Evolutionary conservation across 2,329 filamentous ascomycete species (phyloP).

Genomic region (Penicillium sumatraense): DNA sequence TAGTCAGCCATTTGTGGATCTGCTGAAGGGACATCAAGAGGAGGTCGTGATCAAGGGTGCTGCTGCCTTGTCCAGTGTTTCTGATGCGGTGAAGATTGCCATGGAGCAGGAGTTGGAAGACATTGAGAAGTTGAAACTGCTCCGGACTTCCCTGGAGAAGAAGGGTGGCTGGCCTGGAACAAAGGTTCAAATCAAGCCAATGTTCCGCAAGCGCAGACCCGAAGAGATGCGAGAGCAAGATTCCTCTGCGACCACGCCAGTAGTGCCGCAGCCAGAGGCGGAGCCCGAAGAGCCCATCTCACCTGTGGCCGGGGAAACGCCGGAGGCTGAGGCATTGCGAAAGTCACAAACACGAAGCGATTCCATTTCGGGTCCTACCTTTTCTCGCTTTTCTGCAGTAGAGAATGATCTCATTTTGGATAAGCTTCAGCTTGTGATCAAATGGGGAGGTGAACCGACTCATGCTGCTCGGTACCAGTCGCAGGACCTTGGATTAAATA

Average conservation of each 20-base stretch:
- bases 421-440: constrained; percentile 96
- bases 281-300: constrained; percentile 28
- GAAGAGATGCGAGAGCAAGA: constrained; percentile 55
- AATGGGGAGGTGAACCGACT: constrained; percentile 98
- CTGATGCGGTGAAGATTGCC: constrained; percentile 83
- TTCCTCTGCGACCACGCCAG: constrained; percentile 17
- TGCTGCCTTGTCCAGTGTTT: constrained; percentile 83
- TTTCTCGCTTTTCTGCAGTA: constrained; percentile 90
- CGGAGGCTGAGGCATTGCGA: constrained; percentile 42
- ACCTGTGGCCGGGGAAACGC: constrained; percentile 23
- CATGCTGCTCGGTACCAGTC: constrained; percentile 96
- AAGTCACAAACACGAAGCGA: constrained; percentile 70
- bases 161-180: constrained; percentile 95
- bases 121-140: constrained; percentile 77
- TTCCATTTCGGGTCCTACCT: constrained; percentile 84
- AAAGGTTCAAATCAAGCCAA: constrained; percentile 98
- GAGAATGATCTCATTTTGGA: constrained; percentile 93
- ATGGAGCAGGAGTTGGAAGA: constrained; percentile 82
- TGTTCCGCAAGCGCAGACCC: constrained; percentile 89
- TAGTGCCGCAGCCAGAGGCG: constrained; percentile 12
- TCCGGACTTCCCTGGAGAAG: constrained; percentile 86
- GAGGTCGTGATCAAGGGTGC: constrained; percentile 94
- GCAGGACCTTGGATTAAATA: constrained; percentile 91
- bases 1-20: constrained; percentile 90
- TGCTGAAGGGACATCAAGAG: constrained; percentile 93